These are phyloP conservation scores for Pseudozyma pruni DNA, from an alignment of 1,284 basidiomycete genomes.

Conservation along the genomic window DNA sequence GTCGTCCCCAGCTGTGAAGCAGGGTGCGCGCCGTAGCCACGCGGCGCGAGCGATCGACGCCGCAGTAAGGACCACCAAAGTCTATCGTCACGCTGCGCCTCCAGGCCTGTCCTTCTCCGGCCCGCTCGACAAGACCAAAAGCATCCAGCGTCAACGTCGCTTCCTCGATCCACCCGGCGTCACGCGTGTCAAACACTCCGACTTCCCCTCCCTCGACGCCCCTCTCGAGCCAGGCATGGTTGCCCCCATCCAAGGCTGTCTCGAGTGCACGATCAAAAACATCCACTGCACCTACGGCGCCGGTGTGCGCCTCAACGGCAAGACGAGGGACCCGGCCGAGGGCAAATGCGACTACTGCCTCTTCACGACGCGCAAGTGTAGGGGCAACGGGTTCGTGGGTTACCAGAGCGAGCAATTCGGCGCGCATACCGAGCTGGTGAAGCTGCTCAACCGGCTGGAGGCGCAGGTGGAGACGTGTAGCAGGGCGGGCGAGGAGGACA, in stretches of 20 bases:
- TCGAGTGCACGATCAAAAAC: conserved; percentile 3
- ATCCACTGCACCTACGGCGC: conserved; percentile 17
- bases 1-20: neutral
- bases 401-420: neutral
- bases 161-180: conserved; percentile 12
- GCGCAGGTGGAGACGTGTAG: conserved; percentile 2
- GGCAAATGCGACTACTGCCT: conserved; percentile 15
- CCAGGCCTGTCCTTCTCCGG: conserved; percentile 9
- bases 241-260: conserved; percentile 5
- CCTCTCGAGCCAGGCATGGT: conserved; percentile 3
- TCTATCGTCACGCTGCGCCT: conserved; percentile 5
- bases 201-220: neutral
- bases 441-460: neutral
- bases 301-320: conserved; percentile 3
- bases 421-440: neutral
- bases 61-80: neutral
- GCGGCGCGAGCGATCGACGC: neutral
- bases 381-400: conserved; percentile 3
- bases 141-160: conserved; percentile 8
- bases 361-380: conserved; percentile 7
- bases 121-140: conserved; percentile 3
- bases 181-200: neutral
- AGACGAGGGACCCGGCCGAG: neutral
- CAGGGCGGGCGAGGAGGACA: neutral
- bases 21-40: too few species aligned